These are phyloP conservation scores for Penicillium cinerascens DNA, from an alignment of 495 filamentous ascomycete genomes.

Conservation along the genomic window DNA sequence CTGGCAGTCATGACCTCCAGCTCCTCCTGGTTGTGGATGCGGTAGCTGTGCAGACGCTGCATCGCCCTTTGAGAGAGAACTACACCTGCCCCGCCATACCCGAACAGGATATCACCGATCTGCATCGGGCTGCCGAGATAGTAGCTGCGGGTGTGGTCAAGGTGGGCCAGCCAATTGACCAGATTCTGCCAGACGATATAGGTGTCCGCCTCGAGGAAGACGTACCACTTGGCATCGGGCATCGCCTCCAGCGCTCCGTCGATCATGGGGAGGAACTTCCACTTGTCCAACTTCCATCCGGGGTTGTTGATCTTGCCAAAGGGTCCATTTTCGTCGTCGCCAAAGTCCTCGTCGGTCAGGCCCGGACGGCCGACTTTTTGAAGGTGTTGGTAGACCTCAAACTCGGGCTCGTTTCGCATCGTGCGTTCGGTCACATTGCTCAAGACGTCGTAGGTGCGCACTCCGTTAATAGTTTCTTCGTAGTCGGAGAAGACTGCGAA, in stretches of 20 bases:
- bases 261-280: conserved; percentile 64
- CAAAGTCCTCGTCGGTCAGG: conserved; percentile 26
- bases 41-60: conserved; percentile 18
- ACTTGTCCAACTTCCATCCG: conserved; percentile 63
- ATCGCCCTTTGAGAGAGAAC: conserved; percentile 38
- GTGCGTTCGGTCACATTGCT: conserved; percentile 31
- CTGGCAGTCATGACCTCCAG: conserved; percentile 27
- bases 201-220: conserved; percentile 64
- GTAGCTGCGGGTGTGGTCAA: conserved; percentile 46
- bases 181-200: conserved; percentile 62
- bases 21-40: conserved; percentile 13
- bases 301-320: conserved; percentile 36
- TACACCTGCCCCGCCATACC: conserved; percentile 61
- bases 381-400: conserved; percentile 38
- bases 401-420: conserved; percentile 39
- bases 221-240: conserved; percentile 57
- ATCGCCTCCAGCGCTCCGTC: conserved; percentile 50
- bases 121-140: conserved; percentile 53
- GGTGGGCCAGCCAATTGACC: conserved; percentile 49
- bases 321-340: conserved; percentile 33
- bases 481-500: conserved; percentile 47
- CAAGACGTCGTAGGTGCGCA: conserved; percentile 40
- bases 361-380: conserved; percentile 36
- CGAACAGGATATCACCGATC: conserved; percentile 45
- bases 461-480: conserved; percentile 38